A percentile compares a stretch with the other conserved stretches of the same genome.
phyloP scores from a whole-genome alignment of 441 rosid species.

The Omphalea diandra region DNA sequence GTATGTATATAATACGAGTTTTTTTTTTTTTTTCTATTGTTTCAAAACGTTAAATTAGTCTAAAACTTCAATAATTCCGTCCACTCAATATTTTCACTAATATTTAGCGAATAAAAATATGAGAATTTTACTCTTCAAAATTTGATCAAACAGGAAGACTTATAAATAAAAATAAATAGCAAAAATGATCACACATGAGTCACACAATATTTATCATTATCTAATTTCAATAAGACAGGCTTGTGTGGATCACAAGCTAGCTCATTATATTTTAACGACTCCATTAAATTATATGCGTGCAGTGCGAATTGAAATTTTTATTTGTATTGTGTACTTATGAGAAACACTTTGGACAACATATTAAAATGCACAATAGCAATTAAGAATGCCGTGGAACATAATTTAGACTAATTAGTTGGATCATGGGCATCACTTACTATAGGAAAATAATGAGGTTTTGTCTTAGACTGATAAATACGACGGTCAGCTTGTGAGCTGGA shows the following conservation, averaged over 20 bases:
- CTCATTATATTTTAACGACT: slow-evolving; percentile 17
- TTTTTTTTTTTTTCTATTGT: too few relatives aligned
- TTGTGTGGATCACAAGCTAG: slow-evolving; percentile 28
- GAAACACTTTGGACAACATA: neutral
- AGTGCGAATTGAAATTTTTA: neutral
- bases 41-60: too few relatives aligned
- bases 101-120: too few relatives aligned
- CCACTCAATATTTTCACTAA: too few relatives aligned
- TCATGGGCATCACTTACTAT: slow-evolving; percentile 3
- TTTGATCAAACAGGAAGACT: too few relatives aligned
- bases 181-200: neutral
- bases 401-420: slow-evolving; percentile 22
- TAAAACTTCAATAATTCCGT: too few relatives aligned
- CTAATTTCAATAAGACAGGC: slow-evolving; percentile 6
- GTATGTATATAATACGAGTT: too few relatives aligned
- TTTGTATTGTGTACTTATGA: neutral
- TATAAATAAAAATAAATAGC: too few relatives aligned
- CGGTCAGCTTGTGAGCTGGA: slow-evolving; percentile 18
- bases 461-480: slow-evolving; percentile 2
- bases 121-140: too few relatives aligned
- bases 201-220: neutral
- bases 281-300: neutral
- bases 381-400: slow-evolving; percentile 16
- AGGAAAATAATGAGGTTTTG: slow-evolving; percentile 25
- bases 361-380: neutral